Evolutionary conservation across 257 asterid species (phyloP), one percentile per base, ranked within the genome.

Genomic region (Ajuga chamaepitys): DNA sequence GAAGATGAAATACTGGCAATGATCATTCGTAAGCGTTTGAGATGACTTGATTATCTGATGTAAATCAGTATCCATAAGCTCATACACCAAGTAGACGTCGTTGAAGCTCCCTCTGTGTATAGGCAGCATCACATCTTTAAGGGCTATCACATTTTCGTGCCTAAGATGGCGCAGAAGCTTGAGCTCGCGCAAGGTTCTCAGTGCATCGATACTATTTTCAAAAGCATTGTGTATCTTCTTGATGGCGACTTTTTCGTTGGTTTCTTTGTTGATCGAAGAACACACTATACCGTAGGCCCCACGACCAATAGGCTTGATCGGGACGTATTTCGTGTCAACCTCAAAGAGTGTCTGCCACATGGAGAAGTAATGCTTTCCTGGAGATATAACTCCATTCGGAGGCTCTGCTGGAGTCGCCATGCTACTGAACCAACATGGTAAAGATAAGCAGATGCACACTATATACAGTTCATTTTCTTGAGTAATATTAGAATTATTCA

Each of bases 261-360:
- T 79, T 68, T 79, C 88, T 66, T 62, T 84, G 76, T 84, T 84
- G 12, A 79, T 40, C 1, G 91, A 81, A 51, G 91, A 84, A 41
- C 88, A 84, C 17, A 84, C 91, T 38, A 84, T 77, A 26, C 91
- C 91, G 18, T 82, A 82, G 3, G 88, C 91, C 24, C 91, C 91
- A 54, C 88, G 80, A 14, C 91, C 91, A 28, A 84, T 82, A 13
- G 88, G 88, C 80, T 82, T 81, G 71, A 84, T 82, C 2, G 91
- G 91, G 13, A 79, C 81, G 28, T 84, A 84, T 66, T 84, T 84
- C 0, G 84, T 77, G 54, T 84, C 91, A 7, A 84, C 79, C 75
- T 84, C 91, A 40, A 84, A 84, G 11, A 84, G 70, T 10, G 82
- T 70, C 58, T 84, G 85, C 91, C 88, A 84, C 86, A 84, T 84